phyloP scores from a whole-genome alignment of 345 rosid genomes.

The Rubroshorea leprosula region DNA sequence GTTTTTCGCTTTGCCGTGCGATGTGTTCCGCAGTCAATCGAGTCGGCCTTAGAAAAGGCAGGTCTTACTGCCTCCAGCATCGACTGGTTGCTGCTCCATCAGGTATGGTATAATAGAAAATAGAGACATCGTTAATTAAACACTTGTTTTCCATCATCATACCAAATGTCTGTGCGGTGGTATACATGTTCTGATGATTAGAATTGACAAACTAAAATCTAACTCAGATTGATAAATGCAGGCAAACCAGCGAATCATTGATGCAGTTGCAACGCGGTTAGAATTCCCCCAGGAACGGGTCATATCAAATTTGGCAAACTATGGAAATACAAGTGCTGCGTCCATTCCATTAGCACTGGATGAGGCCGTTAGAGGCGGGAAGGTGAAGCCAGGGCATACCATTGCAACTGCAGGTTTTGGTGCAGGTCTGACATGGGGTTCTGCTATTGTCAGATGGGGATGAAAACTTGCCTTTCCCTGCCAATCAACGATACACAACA shows the following conservation, averaged over 20 bases:
- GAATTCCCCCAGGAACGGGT: conserved; percentile 73
- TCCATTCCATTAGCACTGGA: conserved; percentile 92
- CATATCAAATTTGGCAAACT: conserved; percentile 77
- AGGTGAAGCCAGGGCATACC: conserved; percentile 71
- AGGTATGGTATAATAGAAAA: conserved; percentile 40
- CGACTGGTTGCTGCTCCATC: conserved; percentile 94
- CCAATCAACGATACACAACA: conserved; percentile 7
- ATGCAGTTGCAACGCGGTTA: conserved; percentile 77
- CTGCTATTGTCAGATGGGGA: conserved; percentile 84
- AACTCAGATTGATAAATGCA: conserved; percentile 31
- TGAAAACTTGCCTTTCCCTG: conserved; percentile 8
- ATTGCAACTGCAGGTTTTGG: conserved; percentile 88
- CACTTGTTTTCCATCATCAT: no score
- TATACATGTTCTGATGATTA: no score
- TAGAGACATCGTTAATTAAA: neutral
- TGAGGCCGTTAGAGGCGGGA: conserved; percentile 82
- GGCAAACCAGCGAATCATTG: conserved; percentile 97
- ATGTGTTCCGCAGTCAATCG: conserved; percentile 81
- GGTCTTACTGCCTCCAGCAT: conserved; percentile 64
- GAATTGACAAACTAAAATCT: no score
- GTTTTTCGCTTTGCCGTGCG: conserved; percentile 86
- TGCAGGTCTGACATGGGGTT: conserved; percentile 95
- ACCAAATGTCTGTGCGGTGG: no score
- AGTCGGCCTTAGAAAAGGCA: conserved; percentile 66
- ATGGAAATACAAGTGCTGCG: conserved; percentile 91